Evolutionary conservation across 2,329 filamentous ascomycete species (phyloP).

Genomic region (Clarireedia sp.): DNA sequence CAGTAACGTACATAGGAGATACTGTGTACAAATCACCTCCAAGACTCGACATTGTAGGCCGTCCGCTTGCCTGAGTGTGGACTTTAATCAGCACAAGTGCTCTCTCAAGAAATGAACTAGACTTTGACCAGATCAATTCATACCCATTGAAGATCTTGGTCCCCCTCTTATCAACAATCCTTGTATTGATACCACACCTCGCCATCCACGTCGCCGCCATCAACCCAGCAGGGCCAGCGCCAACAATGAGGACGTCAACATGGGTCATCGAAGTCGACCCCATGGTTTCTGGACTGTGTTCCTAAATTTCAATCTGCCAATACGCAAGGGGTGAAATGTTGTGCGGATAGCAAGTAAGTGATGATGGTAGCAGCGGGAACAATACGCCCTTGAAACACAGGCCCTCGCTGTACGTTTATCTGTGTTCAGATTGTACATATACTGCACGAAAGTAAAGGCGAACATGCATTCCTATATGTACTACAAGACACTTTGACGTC

Average conservation of each 20-base stretch:
- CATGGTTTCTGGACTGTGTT: not conserved
- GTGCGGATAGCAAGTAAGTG: too few species aligned
- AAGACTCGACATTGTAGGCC: conserved; percentile 53
- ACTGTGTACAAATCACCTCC: conserved; percentile 43
- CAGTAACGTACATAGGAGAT: conserved; percentile 40
- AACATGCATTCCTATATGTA: too few species aligned
- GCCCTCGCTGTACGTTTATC: too few species aligned
- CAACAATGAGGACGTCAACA: conserved; percentile 41
- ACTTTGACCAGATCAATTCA: too few species aligned
- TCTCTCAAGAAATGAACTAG: too few species aligned
- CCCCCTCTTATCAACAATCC: conserved; percentile 39
- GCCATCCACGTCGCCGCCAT: conserved; percentile 44
- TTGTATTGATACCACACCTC: conserved; percentile 38
- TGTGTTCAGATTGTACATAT: too few species aligned
- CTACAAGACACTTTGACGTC: too few species aligned
- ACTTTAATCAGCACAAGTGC: too few species aligned
- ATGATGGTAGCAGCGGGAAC: too few species aligned
- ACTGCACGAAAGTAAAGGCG: too few species aligned
- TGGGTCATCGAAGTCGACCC: not conserved
- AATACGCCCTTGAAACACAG: too few species aligned
- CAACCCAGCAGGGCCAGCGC: conserved; percentile 41
- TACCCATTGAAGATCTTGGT: conserved; percentile 27
- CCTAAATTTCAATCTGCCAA: not conserved
- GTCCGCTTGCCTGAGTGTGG: conserved; percentile 48
- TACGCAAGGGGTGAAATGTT: too few species aligned